phyloP scores from a whole-genome alignment of 768 basidiomycete species.

The Phylloporus scabripes region DNA sequence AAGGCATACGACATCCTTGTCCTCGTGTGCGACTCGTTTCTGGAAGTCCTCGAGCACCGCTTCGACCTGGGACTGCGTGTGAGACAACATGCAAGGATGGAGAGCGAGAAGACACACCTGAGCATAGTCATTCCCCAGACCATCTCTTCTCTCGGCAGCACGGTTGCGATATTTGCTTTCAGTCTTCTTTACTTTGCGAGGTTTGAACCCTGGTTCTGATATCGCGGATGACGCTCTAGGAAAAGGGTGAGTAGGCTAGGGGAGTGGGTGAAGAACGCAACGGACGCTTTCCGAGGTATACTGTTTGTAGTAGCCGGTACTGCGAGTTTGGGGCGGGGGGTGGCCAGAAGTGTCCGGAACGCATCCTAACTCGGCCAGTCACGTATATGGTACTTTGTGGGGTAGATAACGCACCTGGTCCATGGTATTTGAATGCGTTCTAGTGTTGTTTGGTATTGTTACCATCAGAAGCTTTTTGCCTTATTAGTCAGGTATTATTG shows the following conservation, averaged over 20 bases:
- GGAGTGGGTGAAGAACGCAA: background rate
- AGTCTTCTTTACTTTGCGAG: conserved; percentile 68
- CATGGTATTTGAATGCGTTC: conserved; percentile 12
- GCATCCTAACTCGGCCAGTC: conserved; percentile 42
- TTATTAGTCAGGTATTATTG: conserved; percentile 1
- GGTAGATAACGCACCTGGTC: conserved; percentile 20
- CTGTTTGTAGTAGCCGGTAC: conserved; percentile 1
- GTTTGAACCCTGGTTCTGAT: conserved; percentile 69
- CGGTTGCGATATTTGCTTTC: conserved; percentile 65
- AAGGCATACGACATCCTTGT: conserved; percentile 51
- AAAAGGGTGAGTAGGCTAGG: background rate
- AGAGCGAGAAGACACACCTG: conserved; percentile 39
- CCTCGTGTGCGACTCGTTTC: conserved; percentile 50
- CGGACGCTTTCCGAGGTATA: conserved; percentile 14
- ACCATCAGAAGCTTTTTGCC: conserved; percentile 19
- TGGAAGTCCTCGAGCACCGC: conserved; percentile 81
- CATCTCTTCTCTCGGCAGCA: conserved; percentile 65
- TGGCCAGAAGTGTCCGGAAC: conserved; percentile 48
- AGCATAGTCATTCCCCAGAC: conserved; percentile 67
- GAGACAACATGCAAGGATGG: background rate
- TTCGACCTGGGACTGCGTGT: conserved; percentile 50
- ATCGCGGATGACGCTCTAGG: conserved; percentile 45
- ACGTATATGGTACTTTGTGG: background rate
- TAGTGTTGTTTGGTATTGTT: conserved; percentile 27
- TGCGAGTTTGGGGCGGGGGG: conserved; percentile 21